A percentile compares a stretch with the other conserved stretches of the same genome.
Conservation (phyloP, 139 green algal species). For the Chlamydomonas asymmetrica region DNA sequence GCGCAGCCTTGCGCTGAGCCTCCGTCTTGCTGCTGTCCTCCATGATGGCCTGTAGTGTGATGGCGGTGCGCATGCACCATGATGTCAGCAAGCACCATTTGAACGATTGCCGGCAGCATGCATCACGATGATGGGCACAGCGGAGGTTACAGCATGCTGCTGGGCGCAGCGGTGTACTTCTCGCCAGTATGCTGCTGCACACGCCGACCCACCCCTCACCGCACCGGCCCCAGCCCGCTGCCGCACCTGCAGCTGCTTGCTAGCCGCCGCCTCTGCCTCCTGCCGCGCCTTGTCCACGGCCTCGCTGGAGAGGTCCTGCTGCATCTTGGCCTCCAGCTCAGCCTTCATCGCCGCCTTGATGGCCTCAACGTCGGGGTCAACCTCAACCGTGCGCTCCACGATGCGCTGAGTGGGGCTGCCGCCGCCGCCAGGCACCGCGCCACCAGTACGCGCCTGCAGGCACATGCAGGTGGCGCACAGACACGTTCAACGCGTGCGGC, state of each 20-base stretch:
- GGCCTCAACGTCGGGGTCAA: conserved; percentile 52
- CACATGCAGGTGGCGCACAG: background rate
- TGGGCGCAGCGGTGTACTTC: too few species aligned
- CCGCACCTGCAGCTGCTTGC: conserved; percentile 47
- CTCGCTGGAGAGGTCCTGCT: conserved; percentile 42
- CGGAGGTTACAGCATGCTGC: too few species aligned
- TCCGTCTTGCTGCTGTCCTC: conserved; percentile 44
- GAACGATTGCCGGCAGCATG: too few species aligned
- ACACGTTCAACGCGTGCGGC: background rate
- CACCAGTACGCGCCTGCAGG: conserved; percentile 13
- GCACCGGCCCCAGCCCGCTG: too few species aligned
- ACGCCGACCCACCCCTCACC: too few species aligned
- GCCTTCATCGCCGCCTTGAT: conserved; percentile 50
- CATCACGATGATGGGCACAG: too few species aligned
- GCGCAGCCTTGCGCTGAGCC: conserved; percentile 37
- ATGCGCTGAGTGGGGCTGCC: conserved; percentile 27
- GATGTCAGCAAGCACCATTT: background rate
- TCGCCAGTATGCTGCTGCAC: too few species aligned
- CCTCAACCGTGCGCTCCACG: conserved; percentile 52
- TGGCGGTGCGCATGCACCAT: background rate
- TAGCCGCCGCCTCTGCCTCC: conserved; percentile 50
- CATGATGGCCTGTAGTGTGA: conserved; percentile 59
- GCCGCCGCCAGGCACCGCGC: background rate
- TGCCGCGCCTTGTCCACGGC: conserved; percentile 41
- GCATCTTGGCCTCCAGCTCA: conserved; percentile 59